Base-by-base conservation (phyloP, 192 early-diverging fungal genomes). In the Coemansia sp. region DNA sequence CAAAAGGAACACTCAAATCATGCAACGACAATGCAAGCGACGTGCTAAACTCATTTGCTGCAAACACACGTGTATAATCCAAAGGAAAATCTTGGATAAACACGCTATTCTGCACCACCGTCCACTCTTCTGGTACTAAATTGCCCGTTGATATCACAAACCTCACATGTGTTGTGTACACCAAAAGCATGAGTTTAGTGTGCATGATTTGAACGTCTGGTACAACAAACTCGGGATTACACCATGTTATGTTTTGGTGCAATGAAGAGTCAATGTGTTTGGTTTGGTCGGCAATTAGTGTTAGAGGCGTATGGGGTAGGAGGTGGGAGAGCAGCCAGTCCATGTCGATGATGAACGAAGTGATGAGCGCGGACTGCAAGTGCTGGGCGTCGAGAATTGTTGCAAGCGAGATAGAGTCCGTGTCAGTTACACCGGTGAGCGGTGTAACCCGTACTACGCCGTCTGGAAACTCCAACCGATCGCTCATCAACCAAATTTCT, bases 11-110 rank as follows among this genome's bases (percentile, higher is more conserved):
- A n/a, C 59, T 55, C 21, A 78, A 22, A 25, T 72, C 75, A 17
- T 66, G 66, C 12, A 78, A 50, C 25, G 69, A 56, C 21, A 62
- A 59, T 0, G 75, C 69, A 15, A 78, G 38, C n/a, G 53, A 47
- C 15, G 48, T 34, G 49, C 69, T 66, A 31, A 78, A 72, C 59
- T 58, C 47, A 37, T 68, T 78, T 1, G 69, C 69, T 0, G 53
- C 48, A 50, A 62, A 68, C 31, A 63, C 54, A 0, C 0, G 0
- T 0, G 2, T 15, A 4, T 3, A 15, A n/a, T 65, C 57, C 36
- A 61, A 25, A 10, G 48, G 31, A 8, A 78, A 72, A 46, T 78
- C 75, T 48, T 78, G 66, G 10, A 72, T 10, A 57, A 66, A 72
- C 25, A 72, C 54, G 7, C 54, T 11, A 57, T 72, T 72, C 17